A percentile compares a stretch with the other conserved stretches of the same genome.
These are phyloP conservation scores for Metschnikowia sp. DNA, from an alignment of 805 yeast genomes.

Conservation along the genomic window DNA sequence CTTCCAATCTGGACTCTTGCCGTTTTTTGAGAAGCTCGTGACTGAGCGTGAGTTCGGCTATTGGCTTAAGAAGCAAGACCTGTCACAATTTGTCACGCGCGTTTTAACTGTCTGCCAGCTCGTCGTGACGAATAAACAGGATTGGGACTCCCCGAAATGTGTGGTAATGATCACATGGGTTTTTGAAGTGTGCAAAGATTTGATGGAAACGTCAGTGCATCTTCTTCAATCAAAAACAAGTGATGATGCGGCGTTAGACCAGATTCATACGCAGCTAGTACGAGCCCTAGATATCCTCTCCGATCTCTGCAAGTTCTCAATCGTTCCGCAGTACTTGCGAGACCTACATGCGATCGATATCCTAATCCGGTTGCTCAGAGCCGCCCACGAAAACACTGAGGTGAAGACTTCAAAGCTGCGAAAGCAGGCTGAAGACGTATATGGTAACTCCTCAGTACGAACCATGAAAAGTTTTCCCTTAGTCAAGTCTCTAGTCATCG, in stretches of 20 bases:
- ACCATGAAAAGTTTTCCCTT: constrained; percentile 47
- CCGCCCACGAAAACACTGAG: constrained; percentile 39
- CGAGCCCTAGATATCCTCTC: constrained; percentile 40
- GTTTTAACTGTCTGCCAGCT: constrained; percentile 15
- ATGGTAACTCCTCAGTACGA: neutral
- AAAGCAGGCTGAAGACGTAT: neutral
- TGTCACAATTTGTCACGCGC: neutral
- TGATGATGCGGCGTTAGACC: constrained; percentile 6
- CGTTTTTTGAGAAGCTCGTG: constrained; percentile 5
- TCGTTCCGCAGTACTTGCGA: constrained; percentile 36
- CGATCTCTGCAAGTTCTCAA: constrained; percentile 39
- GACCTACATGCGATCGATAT: constrained; percentile 33
- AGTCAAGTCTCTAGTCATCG: constrained; percentile 63
- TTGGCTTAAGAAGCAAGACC: neutral
- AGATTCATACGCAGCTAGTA: constrained; percentile 18
- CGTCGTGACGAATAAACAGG: constrained; percentile 34
- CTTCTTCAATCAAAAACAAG: constrained; percentile 10
- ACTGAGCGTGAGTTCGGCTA: constrained; percentile 4
- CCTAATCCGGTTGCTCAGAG: constrained; percentile 35
- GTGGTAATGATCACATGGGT: constrained; percentile 43
- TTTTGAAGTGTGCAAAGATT: constrained; percentile 25
- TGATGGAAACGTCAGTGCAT: constrained; percentile 14
- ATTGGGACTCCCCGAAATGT: constrained; percentile 39
- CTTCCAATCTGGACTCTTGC: neutral
- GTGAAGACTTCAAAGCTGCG: constrained; percentile 3